These are phyloP conservation scores for Alternaria infectoria DNA, from an alignment of 2,329 filamentous ascomycete genomes.

Conservation along the genomic window DNA sequence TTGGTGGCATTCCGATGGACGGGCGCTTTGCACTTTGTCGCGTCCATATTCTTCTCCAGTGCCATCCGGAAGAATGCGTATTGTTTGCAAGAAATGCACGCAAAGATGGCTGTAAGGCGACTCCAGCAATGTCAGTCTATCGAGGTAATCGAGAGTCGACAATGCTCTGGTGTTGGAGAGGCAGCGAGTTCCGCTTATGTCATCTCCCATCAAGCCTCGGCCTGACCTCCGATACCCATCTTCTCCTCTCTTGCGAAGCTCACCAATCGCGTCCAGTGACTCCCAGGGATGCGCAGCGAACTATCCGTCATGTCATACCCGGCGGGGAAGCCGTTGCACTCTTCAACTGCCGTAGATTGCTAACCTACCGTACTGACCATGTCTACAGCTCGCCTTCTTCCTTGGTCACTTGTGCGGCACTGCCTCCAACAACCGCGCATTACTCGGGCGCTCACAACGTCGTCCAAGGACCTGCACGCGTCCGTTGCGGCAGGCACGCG, in stretches of 20 bases:
- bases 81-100: background rate
- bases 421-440: background rate
- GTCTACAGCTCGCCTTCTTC: constrained; percentile 9
- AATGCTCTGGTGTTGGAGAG: background rate
- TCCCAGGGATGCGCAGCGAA: background rate
- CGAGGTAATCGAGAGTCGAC: background rate
- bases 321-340: background rate
- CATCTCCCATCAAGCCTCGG: background rate
- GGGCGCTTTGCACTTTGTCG: too few relatives aligned
- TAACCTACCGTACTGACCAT: constrained; percentile 12
- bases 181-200: background rate
- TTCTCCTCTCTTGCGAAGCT: background rate
- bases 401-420: background rate
- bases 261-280: background rate
- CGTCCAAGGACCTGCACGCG: constrained; percentile 19
- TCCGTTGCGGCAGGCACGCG: constrained; percentile 24
- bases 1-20: background rate
- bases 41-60: background rate
- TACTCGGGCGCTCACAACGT: constrained; percentile 17
- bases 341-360: background rate
- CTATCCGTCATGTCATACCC: background rate
- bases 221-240: background rate
- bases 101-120: background rate
- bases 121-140: background rate
- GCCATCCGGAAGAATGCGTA: background rate